Base-by-base conservation (phyloP, 768 basidiomycete genomes). In the Boletus speciosus region DNA sequence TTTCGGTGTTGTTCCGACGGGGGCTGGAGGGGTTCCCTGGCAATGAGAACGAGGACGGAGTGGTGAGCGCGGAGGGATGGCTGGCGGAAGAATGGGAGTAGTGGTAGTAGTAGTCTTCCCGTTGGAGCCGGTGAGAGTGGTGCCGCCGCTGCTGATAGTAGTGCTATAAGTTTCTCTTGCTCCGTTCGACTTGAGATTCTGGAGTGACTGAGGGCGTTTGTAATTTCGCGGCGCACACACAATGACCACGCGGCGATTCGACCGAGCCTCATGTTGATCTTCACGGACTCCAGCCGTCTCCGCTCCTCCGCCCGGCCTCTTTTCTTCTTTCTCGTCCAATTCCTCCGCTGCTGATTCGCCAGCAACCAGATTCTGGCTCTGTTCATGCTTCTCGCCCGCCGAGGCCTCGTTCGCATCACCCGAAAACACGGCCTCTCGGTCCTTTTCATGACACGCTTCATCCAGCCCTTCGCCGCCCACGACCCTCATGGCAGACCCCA, bases 181-280 rank as follows among this genome's bases (percentile, higher is more conserved):
- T 43, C 45, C 49, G 64, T 52, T 51, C 9, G 37, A 53, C 62
- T 57, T 64, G 66, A 67, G 60, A 63, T 67, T 52, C 54, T 63
- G 59, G 23, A 68, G 63, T 11, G 67, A 65, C 55, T 57, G 67
- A 44, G 68, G 67, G 54, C 66, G 67, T 68, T 67, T 68, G 71
- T 66, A 73, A 59, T 68, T 61, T 60, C 62, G 61, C 55, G 71
- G 71, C 49, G 69, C 67, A 63, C 63, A 65, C 56, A 72, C 66
- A 51, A 70, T 64, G 52, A 71, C 69, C 78, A 78, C 74, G 78
- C 76, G 78, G 74, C 65, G 64, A 52, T 43, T 52, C 52, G 74
- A 73, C 68, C 73, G 77, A 76, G 77, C 59, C 65, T 56, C 61
- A 47, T 61, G 66, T 61, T 66, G 63, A 56, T 62, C 57, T 52